Base-by-base conservation (phyloP, 140 eudicot species). In the Cichorium intybus region DNA sequence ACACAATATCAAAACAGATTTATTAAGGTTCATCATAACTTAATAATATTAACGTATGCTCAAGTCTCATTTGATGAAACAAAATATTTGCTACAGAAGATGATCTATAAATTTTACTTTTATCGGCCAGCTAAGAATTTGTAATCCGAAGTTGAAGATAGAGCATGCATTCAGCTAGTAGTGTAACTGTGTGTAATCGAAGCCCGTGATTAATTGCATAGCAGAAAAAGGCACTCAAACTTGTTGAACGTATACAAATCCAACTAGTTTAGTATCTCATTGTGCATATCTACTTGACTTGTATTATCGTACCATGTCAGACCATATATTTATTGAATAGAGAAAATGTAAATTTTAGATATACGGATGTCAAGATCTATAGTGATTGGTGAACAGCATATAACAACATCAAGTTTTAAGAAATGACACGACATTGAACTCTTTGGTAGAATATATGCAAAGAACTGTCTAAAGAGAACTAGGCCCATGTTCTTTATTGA, bases 401-500 rank as follows among this genome's bases (percentile, higher is more conserved):
- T n/a, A n/a, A n/a, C n/a, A n/a, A n/a, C n/a, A n/a, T n/a, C n/a
- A n/a, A n/a, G n/a, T n/a, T n/a, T n/a, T n/a, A n/a, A n/a, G n/a
- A n/a, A n/a, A n/a, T n/a, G n/a, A n/a, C n/a, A n/a, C n/a, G n/a
- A n/a, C n/a, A n/a, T n/a, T n/a, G n/a, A n/a, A n/a, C n/a, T n/a
- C n/a, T n/a, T n/a, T n/a, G n/a, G n/a, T n/a, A n/a, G n/a, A 11
- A 53, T 53, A 53, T 3, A 27, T 14, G 8, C 60, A 54, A 55
- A 26, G 12, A 27, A 12, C 46, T 10, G 47, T 17, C 34, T 7
- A 33, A 10, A 31, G 3, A 52, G 7, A 41, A 45, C 24, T 18
- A 69, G 58, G 48, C 29, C 45, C 46, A 4, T 55, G 56, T 28
- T 57, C 74, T 41, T 28, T 57, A 66, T 41, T 41, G 21, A 11